phyloP scores from a whole-genome alignment of 2,329 filamentous ascomycete genomes.

The Hymenoscyphus albidus region DNA sequence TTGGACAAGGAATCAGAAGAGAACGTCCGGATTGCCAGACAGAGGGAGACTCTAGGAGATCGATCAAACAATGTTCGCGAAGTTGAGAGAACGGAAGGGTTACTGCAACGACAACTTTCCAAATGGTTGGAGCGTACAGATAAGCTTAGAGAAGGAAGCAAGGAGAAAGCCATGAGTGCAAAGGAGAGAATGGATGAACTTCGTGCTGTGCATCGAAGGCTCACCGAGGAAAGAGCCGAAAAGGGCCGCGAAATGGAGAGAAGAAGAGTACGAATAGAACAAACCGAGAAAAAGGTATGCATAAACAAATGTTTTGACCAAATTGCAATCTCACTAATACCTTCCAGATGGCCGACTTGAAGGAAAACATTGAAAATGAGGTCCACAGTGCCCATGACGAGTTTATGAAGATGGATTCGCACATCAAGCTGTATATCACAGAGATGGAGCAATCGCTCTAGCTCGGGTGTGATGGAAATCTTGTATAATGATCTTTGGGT shows the following conservation, averaged over 20 bases:
- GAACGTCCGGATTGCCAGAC: constrained; percentile 70
- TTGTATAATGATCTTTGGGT: constrained; percentile 12
- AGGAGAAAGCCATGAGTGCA: constrained; percentile 75
- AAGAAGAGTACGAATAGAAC: constrained; percentile 87
- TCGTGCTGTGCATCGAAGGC: constrained; percentile 69
- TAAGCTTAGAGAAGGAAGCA: constrained; percentile 73
- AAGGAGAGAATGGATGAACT: constrained; percentile 90
- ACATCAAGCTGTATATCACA: constrained; percentile 95
- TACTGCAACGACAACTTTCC: constrained; percentile 77
- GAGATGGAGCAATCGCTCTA: constrained; percentile 91
- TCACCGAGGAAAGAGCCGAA: constrained; percentile 80
- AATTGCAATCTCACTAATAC: constrained; percentile 30
- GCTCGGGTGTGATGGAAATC: constrained; percentile 9
- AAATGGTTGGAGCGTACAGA: constrained; percentile 87
- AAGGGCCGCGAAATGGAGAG: constrained; percentile 92
- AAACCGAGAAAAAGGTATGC: constrained; percentile 94
- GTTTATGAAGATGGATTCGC: constrained; percentile 95
- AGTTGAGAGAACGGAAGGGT: constrained; percentile 80
- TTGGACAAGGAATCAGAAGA: constrained; percentile 90
- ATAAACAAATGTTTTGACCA: constrained; percentile 3
- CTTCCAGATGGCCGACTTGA: constrained; percentile 86
- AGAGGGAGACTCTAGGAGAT: constrained; percentile 83
- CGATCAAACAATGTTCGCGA: constrained; percentile 86
- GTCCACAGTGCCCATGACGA: constrained; percentile 87
- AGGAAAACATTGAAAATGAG: constrained; percentile 95